A percentile compares a stretch with the other conserved stretches of the same genome.
Conservation (phyloP, 352 stramenopile genomes). For the Pythium phragmitis region DNA sequence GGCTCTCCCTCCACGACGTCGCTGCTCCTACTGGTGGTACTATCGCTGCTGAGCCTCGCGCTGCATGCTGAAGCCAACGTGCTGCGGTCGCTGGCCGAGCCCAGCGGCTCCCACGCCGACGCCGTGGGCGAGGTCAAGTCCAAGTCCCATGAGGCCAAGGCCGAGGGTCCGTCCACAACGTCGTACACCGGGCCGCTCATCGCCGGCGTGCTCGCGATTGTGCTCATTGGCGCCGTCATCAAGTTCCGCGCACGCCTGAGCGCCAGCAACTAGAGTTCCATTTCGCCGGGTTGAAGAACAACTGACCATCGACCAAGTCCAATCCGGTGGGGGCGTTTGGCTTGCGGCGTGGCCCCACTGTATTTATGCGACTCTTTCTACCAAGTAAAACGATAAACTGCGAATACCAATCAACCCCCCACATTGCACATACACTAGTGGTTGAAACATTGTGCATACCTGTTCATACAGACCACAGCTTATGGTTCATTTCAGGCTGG, state of each 20-base stretch:
- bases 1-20: background rate
- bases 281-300: no score
- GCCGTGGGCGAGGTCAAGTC: background rate
- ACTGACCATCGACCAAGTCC: no score
- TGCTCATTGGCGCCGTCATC: slow-evolving; percentile 57
- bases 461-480: no score
- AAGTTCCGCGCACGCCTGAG: slow-evolving; percentile 36
- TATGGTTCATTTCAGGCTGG: no score
- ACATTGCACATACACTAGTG: no score
- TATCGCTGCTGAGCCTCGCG: background rate
- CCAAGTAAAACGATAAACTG: no score
- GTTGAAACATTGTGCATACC: no score
- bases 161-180: slow-evolving; percentile 13
- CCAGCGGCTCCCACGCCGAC: slow-evolving; percentile 3
- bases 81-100: slow-evolving; percentile 1
- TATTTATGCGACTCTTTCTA: slow-evolving; percentile 12
- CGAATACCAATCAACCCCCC: no score
- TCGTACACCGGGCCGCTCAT: slow-evolving; percentile 43
- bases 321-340: no score
- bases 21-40: background rate
- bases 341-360: background rate
- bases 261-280: slow-evolving; percentile 11
- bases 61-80: background rate
- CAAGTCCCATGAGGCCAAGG: slow-evolving; percentile 4
- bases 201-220: slow-evolving; percentile 46